These are phyloP conservation scores for Daldinia sp. DNA, from an alignment of 2,329 filamentous ascomycete species.

Conservation along the genomic window DNA sequence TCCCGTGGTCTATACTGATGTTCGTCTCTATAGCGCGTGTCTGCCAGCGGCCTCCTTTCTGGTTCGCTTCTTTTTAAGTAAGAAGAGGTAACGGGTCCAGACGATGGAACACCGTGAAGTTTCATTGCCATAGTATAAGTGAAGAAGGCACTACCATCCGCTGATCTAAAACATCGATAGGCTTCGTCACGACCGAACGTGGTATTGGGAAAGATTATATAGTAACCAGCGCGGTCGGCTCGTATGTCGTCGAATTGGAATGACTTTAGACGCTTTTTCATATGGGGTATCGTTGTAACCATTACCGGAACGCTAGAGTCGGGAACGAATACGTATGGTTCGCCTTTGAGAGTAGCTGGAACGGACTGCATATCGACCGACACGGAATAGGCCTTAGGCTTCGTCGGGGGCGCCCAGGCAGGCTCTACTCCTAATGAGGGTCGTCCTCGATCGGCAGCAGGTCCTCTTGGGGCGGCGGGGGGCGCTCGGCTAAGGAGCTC, in stretches of 20 bases:
- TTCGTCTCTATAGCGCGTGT: slow-evolving; percentile 69
- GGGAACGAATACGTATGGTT: slow-evolving; percentile 92
- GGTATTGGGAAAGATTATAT: slow-evolving; percentile 86
- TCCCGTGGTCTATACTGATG: slow-evolving; percentile 72
- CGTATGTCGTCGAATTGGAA: slow-evolving; percentile 84
- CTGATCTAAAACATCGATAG: slow-evolving; percentile 78
- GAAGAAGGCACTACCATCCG: slow-evolving; percentile 85
- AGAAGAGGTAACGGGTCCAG: slow-evolving; percentile 45
- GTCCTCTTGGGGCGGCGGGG: slow-evolving; percentile 86
- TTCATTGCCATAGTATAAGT: slow-evolving; percentile 94
- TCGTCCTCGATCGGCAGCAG: slow-evolving; percentile 64
- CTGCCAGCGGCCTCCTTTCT: slow-evolving; percentile 47
- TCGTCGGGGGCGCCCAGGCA: slow-evolving; percentile 51
- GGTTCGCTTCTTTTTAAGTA: slow-evolving; percentile 39
- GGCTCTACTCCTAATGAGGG: slow-evolving; percentile 47
- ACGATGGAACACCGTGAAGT: slow-evolving; percentile 60
- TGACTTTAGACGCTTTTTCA: slow-evolving; percentile 87
- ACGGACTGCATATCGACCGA: slow-evolving; percentile 73
- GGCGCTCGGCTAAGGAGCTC: slow-evolving; percentile 70
- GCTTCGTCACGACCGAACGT: slow-evolving; percentile 80
- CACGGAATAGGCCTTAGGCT: slow-evolving; percentile 57
- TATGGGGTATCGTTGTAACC: slow-evolving; percentile 82
- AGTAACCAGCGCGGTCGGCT: slow-evolving; percentile 87
- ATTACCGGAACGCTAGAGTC: slow-evolving; percentile 87
- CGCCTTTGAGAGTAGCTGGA: slow-evolving; percentile 73